Conservation (phyloP, 441 rosid species). For the Erysimum cheiri region DNA sequence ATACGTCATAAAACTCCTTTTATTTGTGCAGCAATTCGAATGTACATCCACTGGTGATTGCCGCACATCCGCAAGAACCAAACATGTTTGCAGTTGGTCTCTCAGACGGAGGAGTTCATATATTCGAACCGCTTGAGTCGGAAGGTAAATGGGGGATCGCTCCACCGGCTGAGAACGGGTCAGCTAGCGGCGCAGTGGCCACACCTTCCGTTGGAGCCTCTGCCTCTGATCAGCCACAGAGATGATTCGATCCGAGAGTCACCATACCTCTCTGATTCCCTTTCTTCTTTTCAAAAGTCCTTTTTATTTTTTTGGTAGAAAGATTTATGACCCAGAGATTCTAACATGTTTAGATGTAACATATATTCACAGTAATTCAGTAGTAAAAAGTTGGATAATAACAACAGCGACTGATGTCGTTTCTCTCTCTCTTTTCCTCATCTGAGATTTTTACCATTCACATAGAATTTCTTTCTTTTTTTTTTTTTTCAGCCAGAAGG, state of each 20-base stretch:
- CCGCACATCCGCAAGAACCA: slow-evolving; percentile 95
- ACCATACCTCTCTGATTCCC: slow-evolving; percentile 39
- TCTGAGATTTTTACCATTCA: not conserved
- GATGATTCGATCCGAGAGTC: slow-evolving; percentile 52
- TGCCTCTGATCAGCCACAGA: slow-evolving; percentile 88
- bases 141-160: slow-evolving; percentile 95
- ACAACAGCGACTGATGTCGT: not conserved
- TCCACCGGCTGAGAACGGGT: slow-evolving; percentile 90
- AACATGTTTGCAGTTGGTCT: slow-evolving; percentile 93
- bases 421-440: not conserved
- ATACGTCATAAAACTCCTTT: not conserved
- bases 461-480: not conserved
- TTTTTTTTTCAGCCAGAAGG: not conserved
- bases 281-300: slow-evolving; percentile 1
- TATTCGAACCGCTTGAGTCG: slow-evolving; percentile 95
- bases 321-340: slow-evolving; percentile 36
- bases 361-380: slow-evolving; percentile 24
- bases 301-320: slow-evolving; percentile 33
- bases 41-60: slow-evolving; percentile 86
- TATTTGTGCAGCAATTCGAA: slow-evolving; percentile 60
- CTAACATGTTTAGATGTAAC: slow-evolving; percentile 47
- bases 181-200: slow-evolving; percentile 60
- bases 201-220: slow-evolving; percentile 76
- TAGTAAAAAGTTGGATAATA: slow-evolving; percentile 24
- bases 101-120: slow-evolving; percentile 93